phyloP scores from a whole-genome alignment of 495 filamentous ascomycete genomes.

The Jackrogersella minutella region DNA sequence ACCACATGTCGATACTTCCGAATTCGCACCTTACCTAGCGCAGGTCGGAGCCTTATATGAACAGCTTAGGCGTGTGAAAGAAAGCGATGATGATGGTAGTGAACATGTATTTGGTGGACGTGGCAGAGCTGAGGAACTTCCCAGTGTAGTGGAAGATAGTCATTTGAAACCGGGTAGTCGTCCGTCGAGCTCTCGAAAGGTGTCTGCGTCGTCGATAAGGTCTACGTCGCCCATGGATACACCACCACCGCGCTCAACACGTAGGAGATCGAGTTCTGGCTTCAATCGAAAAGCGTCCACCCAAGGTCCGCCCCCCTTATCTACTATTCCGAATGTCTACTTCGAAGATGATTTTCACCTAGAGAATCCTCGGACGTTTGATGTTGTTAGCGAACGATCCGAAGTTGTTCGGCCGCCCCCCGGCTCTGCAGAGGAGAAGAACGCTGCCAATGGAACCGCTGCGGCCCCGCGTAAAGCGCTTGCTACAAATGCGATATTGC shows the following conservation, averaged over 20 bases:
- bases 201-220: constrained; percentile 56
- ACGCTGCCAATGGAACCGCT: constrained; percentile 67
- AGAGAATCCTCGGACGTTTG: constrained; percentile 95
- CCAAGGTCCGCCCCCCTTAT: constrained; percentile 81
- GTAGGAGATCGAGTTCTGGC: constrained; percentile 59
- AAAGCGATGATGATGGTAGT: constrained; percentile 65
- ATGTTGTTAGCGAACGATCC: constrained; percentile 94
- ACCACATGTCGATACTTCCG: constrained; percentile 76
- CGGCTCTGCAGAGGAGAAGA: constrained; percentile 63
- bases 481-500: constrained; percentile 97
- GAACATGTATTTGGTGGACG: constrained; percentile 55
- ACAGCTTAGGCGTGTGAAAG: constrained; percentile 78
- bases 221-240: constrained; percentile 62
- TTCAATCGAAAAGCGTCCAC: constrained; percentile 55
- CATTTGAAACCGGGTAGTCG: constrained; percentile 53
- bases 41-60: constrained; percentile 85
- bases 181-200: constrained; percentile 50
- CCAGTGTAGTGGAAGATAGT: constrained; percentile 57
- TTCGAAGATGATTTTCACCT: constrained; percentile 95
- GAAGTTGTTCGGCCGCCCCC: constrained; percentile 81
- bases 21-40: constrained; percentile 83
- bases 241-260: constrained; percentile 47
- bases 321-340: constrained; percentile 91
- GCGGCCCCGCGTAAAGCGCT: constrained; percentile 80
- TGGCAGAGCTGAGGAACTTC: constrained; percentile 59